These are phyloP conservation scores for Hamigera avellanea DNA, from an alignment of 495 filamentous ascomycete genomes.

Conservation along the genomic window DNA sequence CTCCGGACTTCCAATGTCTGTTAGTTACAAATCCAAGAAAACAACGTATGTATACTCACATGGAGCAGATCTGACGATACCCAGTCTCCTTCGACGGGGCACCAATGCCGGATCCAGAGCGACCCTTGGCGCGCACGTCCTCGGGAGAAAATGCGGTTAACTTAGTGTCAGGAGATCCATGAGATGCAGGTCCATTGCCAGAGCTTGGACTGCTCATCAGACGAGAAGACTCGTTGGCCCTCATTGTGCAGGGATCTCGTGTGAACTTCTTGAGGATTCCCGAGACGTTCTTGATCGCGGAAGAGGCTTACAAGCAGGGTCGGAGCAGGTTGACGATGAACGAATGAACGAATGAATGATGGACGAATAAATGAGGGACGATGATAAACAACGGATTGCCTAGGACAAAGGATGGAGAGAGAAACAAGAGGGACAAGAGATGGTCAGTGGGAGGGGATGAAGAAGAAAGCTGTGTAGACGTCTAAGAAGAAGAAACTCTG, in stretches of 20 bases:
- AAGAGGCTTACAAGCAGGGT: too few relatives aligned
- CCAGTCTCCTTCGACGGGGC: slow-evolving; percentile 7
- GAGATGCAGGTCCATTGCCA: slow-evolving; percentile 42
- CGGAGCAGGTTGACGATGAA: too few relatives aligned
- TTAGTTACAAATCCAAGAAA: slow-evolving; percentile 2
- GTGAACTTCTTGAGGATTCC: not conserved
- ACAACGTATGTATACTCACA: slow-evolving; percentile 7
- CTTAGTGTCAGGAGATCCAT: slow-evolving; percentile 51
- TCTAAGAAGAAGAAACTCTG: too few relatives aligned
- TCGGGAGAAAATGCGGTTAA: slow-evolving; percentile 54
- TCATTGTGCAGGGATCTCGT: slow-evolving; percentile 8
- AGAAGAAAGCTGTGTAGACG: too few relatives aligned
- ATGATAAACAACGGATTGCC: too few relatives aligned
- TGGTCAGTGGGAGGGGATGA: too few relatives aligned
- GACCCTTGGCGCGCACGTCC: slow-evolving; percentile 22
- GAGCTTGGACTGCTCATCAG: slow-evolving; percentile 43
- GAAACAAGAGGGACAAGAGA: too few relatives aligned
- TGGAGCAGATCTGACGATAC: slow-evolving; percentile 9
- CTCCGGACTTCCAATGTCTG: slow-evolving; percentile 6
- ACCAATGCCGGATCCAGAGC: slow-evolving; percentile 7
- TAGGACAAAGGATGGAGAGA: too few relatives aligned
- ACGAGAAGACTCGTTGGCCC: slow-evolving; percentile 13
- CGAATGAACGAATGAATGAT: too few relatives aligned
- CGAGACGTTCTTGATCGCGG: too few relatives aligned
- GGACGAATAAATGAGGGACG: too few relatives aligned